Evolutionary conservation across 1,139 yeast species (phyloP).

Genomic region (Taphrina populina): DNA sequence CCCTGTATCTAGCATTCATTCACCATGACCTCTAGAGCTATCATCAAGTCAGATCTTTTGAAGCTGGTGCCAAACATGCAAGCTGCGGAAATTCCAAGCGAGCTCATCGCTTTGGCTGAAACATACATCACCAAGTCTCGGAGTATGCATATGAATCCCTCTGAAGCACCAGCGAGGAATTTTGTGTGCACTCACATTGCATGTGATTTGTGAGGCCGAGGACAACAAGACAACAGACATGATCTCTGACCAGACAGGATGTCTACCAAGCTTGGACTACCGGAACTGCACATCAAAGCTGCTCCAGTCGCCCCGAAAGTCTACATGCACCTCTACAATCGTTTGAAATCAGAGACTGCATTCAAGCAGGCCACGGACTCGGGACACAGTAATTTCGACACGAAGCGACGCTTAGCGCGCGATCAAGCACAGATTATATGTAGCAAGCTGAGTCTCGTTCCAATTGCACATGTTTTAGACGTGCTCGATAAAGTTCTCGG

Average conservation of each 20-base stretch:
- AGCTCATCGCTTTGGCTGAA: conserved; percentile 16
- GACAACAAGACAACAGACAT: background rate
- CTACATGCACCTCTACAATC: conserved; percentile 13
- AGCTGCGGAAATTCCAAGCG: conserved; percentile 7
- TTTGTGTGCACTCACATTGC: conserved; percentile 18
- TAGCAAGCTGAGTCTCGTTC: conserved; percentile 1
- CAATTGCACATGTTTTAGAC: background rate
- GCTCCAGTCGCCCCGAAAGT: conserved; percentile 14
- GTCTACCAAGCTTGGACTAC: conserved; percentile 15
- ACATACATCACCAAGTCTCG: conserved; percentile 10
- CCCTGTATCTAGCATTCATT: too few species aligned
- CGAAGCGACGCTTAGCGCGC: conserved; percentile 19
- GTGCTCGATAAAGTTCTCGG: background rate
- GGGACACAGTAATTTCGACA: conserved; percentile 4
- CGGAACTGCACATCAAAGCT: conserved; percentile 9
- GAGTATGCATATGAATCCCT: conserved; percentile 1
- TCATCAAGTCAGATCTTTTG: conserved; percentile 16
- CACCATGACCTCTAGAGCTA: conserved; percentile 13
- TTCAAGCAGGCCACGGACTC: conserved; percentile 24
- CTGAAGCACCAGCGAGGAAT: conserved; percentile 16
- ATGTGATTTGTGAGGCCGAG: conserved; percentile 1
- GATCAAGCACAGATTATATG: conserved; percentile 16
- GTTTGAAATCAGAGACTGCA: conserved; percentile 12
- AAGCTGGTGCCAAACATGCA: conserved; percentile 2
- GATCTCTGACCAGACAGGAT: background rate